Base-by-base conservation (phyloP, 306 rosid species). In the Oemleria cerasiformis region DNA sequence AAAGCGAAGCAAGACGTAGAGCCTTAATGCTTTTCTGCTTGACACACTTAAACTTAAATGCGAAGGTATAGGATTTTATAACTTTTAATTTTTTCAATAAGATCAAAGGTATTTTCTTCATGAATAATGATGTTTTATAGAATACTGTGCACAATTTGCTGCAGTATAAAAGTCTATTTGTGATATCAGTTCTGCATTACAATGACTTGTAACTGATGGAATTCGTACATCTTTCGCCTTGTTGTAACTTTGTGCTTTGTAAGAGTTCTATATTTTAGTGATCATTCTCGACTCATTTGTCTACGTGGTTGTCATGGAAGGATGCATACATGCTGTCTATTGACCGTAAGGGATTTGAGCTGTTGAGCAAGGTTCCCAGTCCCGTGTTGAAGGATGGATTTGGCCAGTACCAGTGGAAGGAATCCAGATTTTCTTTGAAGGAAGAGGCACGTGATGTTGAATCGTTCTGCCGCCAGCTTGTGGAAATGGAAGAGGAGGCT, bases 401-500 rank as follows among this genome's bases (percentile, higher is more conserved):
- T 41, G 81, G 81, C 55, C 73, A 83, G 12, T 82, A 75, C 81
- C 85, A 82, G 63, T 89, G 98, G 98, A 91, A 79, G 71, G 92
- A 87, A 40, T 89, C 83, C 68, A 87, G 96, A 74, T 81, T 89
- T 72, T 36, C 78, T 62, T 78, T 94, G 73, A 75, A 81, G 82
- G 84, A 86, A 77, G 92, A 89, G 75, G 92, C 92, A 23, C 63
- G 66, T 0, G 84, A 87, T 53, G 67, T 84, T 2, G 96, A 84
- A 83, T 47, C 77, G 68, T 94, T 94, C 68, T 91, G 95, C 75
- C 75, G 75, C 68, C 88, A 88, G 75, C 82, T 94, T 21, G 89
- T 87, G 8, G 86, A 89, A 81, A 91, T 91, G 97, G 98, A 94
- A 78, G 87, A 83, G 78, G 91, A 94, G 71, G 87, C 88, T 47